Evolutionary conservation across 83 land plant genomes (phyloP), one percentile per base, ranked within the genome.

Genomic region (Isoetes engelmannii): DNA sequence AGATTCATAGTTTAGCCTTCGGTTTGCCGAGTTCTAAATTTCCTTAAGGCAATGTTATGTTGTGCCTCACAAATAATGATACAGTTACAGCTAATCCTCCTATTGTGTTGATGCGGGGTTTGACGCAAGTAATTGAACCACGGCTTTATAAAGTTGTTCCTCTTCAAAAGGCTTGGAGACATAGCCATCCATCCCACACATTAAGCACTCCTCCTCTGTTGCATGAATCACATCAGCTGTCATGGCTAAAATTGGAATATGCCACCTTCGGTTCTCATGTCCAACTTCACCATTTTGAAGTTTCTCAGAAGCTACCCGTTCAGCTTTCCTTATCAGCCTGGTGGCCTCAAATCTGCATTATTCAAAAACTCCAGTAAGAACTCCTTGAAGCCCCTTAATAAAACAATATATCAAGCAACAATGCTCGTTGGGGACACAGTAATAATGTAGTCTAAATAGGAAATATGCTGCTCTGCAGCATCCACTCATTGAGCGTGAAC

Each of bases 151-250:
- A 3, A 90, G 86, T 64, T 82, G 87, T 37, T 88, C 81, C 70
- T 85, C 89, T 50, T 85, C 89, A 43, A 90, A 90, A 15, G 96
- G 96, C 69, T 90, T 90, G 8, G 92, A 82, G 1, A 90, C 96
- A 67, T 90, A 90, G 0, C 92, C 96, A 67, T 90, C 92, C 96
- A 90, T 90, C 9, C 96, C 96, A 74, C 89, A 78, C 66, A 83
- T 78, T 48, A 78, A 48, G 84, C 96, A 90, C 74, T 88, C 79
- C 6, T 86, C 92, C 58, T 74, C 69, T 6, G 96, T 90, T 54
- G 96, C 92, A 48, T 90, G 92, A 41, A 90, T 90, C 4, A 90
- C 92, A 74, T 90, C 96, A 60, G 96, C 96, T 19, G 96, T 90
- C 96, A 90, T 90, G 15, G 96, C 96, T 60, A 90, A 65, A 55